A percentile compares a stretch with the other conserved stretches of the same genome.
These are phyloP conservation scores for Hypoxylon rickii DNA, from an alignment of 495 filamentous ascomycete genomes.

Conservation along the genomic window DNA sequence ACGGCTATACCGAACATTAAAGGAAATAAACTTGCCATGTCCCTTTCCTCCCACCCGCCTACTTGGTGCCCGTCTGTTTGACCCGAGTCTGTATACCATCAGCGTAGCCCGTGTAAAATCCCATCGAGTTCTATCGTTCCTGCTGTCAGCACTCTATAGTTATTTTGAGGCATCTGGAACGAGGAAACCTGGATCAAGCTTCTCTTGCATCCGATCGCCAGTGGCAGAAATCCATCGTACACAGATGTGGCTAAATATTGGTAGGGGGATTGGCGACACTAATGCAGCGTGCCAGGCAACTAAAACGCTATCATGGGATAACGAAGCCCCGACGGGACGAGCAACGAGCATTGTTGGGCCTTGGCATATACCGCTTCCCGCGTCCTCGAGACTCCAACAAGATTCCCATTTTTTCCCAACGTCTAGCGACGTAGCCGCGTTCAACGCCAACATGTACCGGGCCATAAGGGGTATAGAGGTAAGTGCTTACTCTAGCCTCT, in stretches of 20 bases:
- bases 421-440: slow-evolving; percentile 20
- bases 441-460: not conserved
- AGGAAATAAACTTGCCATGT: not conserved
- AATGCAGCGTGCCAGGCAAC: not conserved
- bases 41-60: not conserved
- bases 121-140: not conserved
- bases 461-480: slow-evolving; percentile 1
- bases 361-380: not conserved
- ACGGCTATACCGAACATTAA: slow-evolving; percentile 12
- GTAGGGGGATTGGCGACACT: not conserved
- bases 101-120: not conserved
- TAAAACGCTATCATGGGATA: not conserved
- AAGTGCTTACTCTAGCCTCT: slow-evolving; percentile 18
- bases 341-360: not conserved
- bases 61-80: not conserved
- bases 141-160: not conserved
- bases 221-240: not conserved
- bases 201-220: not conserved
- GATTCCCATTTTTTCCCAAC: not conserved
- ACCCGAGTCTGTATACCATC: not conserved
- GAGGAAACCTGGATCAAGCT: not conserved
- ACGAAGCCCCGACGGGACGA: not conserved
- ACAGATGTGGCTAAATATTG: not conserved
- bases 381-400: not conserved
- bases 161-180: not conserved